Evolutionary conservation across 192 early-diverging fungal species (phyloP).

Genomic region (Globomyces pollinis-pini): DNA sequence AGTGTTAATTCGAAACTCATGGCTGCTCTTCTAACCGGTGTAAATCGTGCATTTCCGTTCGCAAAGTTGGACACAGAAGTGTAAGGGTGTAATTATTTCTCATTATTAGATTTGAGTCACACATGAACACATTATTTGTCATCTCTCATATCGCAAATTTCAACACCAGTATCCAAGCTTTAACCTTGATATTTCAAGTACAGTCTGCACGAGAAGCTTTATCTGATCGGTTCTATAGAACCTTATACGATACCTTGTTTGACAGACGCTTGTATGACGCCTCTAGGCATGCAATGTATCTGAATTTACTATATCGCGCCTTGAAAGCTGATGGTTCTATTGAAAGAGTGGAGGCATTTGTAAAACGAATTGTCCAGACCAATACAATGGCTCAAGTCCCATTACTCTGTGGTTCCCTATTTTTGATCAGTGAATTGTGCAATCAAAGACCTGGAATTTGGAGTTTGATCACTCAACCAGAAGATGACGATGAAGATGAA

Average conservation of each 20-base stretch:
- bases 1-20: conserved; percentile 74
- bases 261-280: conserved; percentile 67
- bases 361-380: conserved; percentile 82
- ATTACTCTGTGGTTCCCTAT: conserved; percentile 81
- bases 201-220: conserved; percentile 41
- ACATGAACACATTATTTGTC: conserved; percentile 85
- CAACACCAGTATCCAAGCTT: conserved; percentile 87
- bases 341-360: conserved; percentile 69
- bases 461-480: conserved; percentile 55
- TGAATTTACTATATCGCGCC: conserved; percentile 84
- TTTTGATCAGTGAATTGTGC: conserved; percentile 66
- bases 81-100: neutral
- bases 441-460: conserved; percentile 48
- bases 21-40: conserved; percentile 83
- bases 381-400: conserved; percentile 57
- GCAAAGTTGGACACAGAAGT: conserved; percentile 69
- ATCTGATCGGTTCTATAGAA: conserved; percentile 84
- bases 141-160: conserved; percentile 85
- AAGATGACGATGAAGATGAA: conserved; percentile 59
- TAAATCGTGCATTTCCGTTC: conserved; percentile 92
- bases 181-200: conserved; percentile 81
- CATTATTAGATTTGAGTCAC: conserved; percentile 60
- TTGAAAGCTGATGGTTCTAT: conserved; percentile 65
- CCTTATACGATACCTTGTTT: conserved; percentile 80
- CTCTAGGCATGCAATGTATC: conserved; percentile 88